Evolutionary conservation across 345 rosid species (phyloP).

Genomic region (Eucalyptus polyanthemos): DNA sequence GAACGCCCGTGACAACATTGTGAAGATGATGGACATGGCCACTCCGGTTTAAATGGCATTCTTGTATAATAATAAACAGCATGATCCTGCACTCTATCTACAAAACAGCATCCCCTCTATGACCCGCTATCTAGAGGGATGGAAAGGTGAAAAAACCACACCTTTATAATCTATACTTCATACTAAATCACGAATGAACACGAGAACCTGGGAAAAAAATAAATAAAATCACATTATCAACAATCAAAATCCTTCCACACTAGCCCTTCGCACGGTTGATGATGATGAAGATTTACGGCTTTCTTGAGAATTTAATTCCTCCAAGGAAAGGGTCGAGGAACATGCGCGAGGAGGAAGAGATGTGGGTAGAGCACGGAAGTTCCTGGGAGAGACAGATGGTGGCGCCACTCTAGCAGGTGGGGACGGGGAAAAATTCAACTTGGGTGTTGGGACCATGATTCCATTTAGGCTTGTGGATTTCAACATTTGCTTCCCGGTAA

Average conservation of each 20-base stretch:
- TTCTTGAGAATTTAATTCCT: conserved; percentile 61
- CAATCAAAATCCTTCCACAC: conserved; percentile 95
- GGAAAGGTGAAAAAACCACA: conserved; percentile 24
- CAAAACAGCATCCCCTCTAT: conserved; percentile 26
- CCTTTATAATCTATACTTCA: conserved; percentile 18
- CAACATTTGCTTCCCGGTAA: conserved; percentile 58
- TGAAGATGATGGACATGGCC: background rate
- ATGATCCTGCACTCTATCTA: conserved; percentile 16
- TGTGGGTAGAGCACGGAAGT: conserved; percentile 26
- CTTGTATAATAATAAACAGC: background rate
- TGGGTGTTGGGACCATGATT: conserved; percentile 38
- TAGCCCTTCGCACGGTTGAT: conserved; percentile 50
- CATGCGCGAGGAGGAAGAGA: conserved; percentile 58
- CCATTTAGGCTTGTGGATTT: conserved; percentile 87
- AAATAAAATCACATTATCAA: conserved; percentile 15
- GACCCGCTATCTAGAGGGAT: conserved; percentile 1
- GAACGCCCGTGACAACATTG: background rate
- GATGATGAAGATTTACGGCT: conserved; percentile 62
- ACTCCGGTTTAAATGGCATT: background rate
- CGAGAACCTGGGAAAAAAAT: background rate
- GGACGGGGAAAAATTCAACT: conserved; percentile 63
- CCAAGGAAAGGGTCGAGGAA: conserved; percentile 40
- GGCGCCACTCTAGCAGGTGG: conserved; percentile 50
- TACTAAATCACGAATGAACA: conserved; percentile 15
- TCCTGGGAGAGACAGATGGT: conserved; percentile 45